Conservation (phyloP, 805 yeast species). For the Starmerella sp. region DNA sequence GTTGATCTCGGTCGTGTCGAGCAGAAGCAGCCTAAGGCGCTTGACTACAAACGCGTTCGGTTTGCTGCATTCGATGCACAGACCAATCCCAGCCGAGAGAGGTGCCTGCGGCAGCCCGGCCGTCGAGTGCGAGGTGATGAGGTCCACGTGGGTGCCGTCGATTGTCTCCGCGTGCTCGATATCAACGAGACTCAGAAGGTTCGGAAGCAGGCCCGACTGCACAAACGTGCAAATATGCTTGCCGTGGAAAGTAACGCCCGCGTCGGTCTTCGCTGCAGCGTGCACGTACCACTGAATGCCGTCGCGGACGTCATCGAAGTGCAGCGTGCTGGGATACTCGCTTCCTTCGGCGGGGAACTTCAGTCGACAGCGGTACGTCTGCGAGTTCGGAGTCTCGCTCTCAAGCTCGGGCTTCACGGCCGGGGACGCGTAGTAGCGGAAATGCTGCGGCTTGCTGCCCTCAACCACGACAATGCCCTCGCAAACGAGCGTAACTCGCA, state of each 20-base stretch:
- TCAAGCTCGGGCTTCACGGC: not conserved
- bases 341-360: slow-evolving; percentile 4
- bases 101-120: slow-evolving; percentile 17
- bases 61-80: slow-evolving; percentile 1
- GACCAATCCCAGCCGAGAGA: slow-evolving; percentile 11
- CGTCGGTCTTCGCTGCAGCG: not conserved
- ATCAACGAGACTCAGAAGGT: slow-evolving; percentile 9
- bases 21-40: slow-evolving; percentile 8
- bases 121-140: slow-evolving; percentile 13
- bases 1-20: slow-evolving; percentile 2
- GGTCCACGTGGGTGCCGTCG: not conserved
- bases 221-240: slow-evolving; percentile 1
- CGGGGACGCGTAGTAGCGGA: slow-evolving; percentile 1
- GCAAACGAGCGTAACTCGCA: not conserved
- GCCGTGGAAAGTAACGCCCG: not conserved
- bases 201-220: slow-evolving; percentile 9
- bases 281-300: slow-evolving; percentile 13
- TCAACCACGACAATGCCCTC: not conserved
- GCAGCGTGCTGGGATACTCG: slow-evolving; percentile 7
- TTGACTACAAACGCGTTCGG: slow-evolving; percentile 2
- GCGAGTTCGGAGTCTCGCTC: not conserved
- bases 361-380: slow-evolving; percentile 3
- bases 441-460: not conserved
- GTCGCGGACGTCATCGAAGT: not conserved
- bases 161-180: slow-evolving; percentile 9